Evolutionary conservation across 2,329 filamentous ascomycete species (phyloP).

Genomic region (Pochonia chlamydosporia): DNA sequence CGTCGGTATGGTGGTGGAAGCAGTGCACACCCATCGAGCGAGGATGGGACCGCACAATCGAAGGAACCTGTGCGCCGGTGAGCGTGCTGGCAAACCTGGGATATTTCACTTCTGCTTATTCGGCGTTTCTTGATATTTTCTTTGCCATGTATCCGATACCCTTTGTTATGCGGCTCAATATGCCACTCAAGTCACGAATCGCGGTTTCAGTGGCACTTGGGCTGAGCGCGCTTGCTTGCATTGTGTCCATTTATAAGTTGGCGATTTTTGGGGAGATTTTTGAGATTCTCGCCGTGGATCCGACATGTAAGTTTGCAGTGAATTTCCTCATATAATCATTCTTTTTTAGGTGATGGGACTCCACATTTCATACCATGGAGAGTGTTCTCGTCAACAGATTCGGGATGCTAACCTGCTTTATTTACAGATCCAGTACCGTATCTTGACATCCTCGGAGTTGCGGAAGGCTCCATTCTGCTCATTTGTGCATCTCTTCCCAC

Average conservation of each 20-base stretch:
- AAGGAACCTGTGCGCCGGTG: slow-evolving; percentile 14
- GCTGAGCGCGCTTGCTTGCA: slow-evolving; percentile 16
- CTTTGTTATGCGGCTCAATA: slow-evolving; percentile 20
- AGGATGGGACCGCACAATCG: slow-evolving; percentile 16
- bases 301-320: slow-evolving; percentile 15
- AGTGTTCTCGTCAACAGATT: too few species aligned
- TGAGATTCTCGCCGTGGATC: slow-evolving; percentile 14
- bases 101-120: slow-evolving; percentile 20
- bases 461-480: slow-evolving; percentile 18
- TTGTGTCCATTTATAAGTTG: slow-evolving; percentile 20
- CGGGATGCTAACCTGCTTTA: neutral
- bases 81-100: slow-evolving; percentile 16
- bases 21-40: slow-evolving; percentile 18
- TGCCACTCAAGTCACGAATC: slow-evolving; percentile 17
- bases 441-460: slow-evolving; percentile 19
- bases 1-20: slow-evolving; percentile 19
- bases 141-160: slow-evolving; percentile 20
- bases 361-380: too few species aligned
- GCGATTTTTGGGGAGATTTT: slow-evolving; percentile 17
- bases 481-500: slow-evolving; percentile 19
- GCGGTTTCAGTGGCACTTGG: slow-evolving; percentile 18
- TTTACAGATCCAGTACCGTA: slow-evolving; percentile 15
- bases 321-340: too few species aligned
- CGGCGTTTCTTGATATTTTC: slow-evolving; percentile 20
- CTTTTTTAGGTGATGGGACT: too few species aligned